These are phyloP conservation scores for Acacia melanoxylon DNA, from an alignment of 306 rosid species.

Conservation along the genomic window DNA sequence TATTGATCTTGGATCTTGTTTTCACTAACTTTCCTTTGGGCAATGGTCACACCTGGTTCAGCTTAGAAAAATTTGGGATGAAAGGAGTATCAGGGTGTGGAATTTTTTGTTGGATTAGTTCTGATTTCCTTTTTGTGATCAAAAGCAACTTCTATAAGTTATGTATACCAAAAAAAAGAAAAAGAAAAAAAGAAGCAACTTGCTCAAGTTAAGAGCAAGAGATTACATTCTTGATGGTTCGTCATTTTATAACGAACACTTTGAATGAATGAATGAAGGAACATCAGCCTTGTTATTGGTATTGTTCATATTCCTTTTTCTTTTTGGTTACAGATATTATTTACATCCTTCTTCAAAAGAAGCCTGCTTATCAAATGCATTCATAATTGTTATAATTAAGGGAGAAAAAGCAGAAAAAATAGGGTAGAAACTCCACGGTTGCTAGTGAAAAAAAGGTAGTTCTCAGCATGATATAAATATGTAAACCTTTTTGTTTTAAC, in stretches of 20 bases:
- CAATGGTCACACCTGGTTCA: background rate
- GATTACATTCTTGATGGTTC: constrained; percentile 10
- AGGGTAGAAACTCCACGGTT: no score
- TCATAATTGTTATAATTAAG: no score
- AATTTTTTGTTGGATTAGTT: constrained; percentile 40
- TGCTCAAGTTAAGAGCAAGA: background rate
- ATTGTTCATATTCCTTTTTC: background rate
- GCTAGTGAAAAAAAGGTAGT: no score
- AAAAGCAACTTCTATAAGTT: constrained; percentile 14
- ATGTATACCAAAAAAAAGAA: background rate
- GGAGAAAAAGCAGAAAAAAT: no score
- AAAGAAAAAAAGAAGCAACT: constrained; percentile 7
- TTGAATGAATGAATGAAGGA: constrained; percentile 20
- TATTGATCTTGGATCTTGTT: background rate
- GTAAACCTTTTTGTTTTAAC: no score
- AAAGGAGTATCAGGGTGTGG: constrained; percentile 21
- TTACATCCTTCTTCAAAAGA: background rate
- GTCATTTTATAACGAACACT: background rate
- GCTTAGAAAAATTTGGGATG: background rate
- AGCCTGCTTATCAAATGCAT: no score
- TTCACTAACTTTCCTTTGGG: background rate
- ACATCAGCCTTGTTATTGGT: background rate
- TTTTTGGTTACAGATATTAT: background rate
- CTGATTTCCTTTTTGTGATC: constrained; percentile 24
- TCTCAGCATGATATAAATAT: no score